phyloP scores from a whole-genome alignment of 2,329 filamentous ascomycete species.

The Phialemonium atrogriseum region DNA sequence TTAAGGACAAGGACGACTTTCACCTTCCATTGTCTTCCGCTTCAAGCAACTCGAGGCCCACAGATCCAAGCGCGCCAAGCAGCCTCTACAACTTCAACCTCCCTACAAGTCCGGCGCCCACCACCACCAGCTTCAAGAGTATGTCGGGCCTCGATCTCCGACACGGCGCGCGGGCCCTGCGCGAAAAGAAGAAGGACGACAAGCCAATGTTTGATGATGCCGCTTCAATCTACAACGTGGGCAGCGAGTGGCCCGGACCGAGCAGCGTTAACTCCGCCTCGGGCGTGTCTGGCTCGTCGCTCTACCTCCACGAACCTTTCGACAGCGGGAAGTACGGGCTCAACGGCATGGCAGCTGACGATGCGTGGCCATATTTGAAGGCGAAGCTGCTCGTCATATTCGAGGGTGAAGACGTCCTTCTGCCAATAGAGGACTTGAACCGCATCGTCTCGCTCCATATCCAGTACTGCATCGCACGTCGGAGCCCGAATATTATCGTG shows the following conservation, averaged over 20 bases:
- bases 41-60: conserved; percentile 67
- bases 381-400: conserved; percentile 71
- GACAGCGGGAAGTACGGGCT: conserved; percentile 55
- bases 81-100: conserved; percentile 73
- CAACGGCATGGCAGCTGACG: conserved; percentile 63
- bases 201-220: conserved; percentile 48
- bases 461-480: conserved; percentile 66
- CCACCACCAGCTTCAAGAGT: conserved; percentile 65
- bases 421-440: conserved; percentile 82
- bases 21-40: conserved; percentile 67
- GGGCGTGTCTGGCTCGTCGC: conserved; percentile 29
- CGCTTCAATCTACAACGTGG: conserved; percentile 27
- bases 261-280: conserved; percentile 36
- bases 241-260: conserved; percentile 42
- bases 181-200: conserved; percentile 75
- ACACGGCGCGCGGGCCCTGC: conserved; percentile 65
- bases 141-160: conserved; percentile 73
- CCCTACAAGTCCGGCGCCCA: conserved; percentile 62
- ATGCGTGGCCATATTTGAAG: conserved; percentile 76
- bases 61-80: conserved; percentile 65
- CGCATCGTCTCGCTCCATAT: conserved; percentile 71
- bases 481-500: conserved; percentile 61
- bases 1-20: conserved; percentile 64
- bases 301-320: conserved; percentile 41
- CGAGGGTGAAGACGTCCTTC: conserved; percentile 68